These are phyloP conservation scores for Eucalyptus marginata DNA, from an alignment of 345 rosid genomes.

Conservation along the genomic window DNA sequence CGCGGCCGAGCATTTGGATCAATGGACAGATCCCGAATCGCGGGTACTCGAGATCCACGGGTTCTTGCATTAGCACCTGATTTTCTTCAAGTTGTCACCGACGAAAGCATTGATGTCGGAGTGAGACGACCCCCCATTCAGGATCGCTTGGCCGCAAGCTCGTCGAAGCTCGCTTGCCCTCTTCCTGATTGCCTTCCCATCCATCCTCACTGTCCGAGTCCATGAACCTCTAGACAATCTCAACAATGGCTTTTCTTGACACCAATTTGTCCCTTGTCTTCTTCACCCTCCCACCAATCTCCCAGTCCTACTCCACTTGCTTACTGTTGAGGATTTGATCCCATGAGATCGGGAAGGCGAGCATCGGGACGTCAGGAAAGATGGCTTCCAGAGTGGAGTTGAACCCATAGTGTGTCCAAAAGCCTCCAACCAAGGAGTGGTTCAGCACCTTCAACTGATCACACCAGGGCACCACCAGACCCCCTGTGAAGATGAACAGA, in stretches of 20 bases:
- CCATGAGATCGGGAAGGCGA: not conserved
- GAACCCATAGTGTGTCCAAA: conserved; percentile 36
- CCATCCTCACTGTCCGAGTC: not conserved
- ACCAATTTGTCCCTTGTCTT: no score
- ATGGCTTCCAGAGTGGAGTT: conserved; percentile 21
- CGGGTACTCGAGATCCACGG: not conserved
- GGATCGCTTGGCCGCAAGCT: conserved; percentile 5
- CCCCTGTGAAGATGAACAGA: no score
- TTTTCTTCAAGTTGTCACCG: not conserved
- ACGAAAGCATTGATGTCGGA: not conserved
- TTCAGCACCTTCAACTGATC: conserved; percentile 19
- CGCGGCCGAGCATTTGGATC: not conserved
- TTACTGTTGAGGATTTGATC: conserved; percentile 5
- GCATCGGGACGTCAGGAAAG: conserved; percentile 19
- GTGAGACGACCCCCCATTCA: conserved; percentile 30
- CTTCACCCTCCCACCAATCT: no score
- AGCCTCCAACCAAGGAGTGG: conserved; percentile 24
- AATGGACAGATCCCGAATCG: not conserved
- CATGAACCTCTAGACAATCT: conserved; percentile 1
- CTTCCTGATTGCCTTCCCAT: not conserved
- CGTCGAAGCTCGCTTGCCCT: not conserved
- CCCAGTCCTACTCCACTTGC: no score
- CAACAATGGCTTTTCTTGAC: no score
- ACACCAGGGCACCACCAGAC: conserved; percentile 21
- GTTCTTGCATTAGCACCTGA: not conserved